phyloP scores from a whole-genome alignment of 2,329 filamentous ascomycete species.

The Diaporthe sp. region DNA sequence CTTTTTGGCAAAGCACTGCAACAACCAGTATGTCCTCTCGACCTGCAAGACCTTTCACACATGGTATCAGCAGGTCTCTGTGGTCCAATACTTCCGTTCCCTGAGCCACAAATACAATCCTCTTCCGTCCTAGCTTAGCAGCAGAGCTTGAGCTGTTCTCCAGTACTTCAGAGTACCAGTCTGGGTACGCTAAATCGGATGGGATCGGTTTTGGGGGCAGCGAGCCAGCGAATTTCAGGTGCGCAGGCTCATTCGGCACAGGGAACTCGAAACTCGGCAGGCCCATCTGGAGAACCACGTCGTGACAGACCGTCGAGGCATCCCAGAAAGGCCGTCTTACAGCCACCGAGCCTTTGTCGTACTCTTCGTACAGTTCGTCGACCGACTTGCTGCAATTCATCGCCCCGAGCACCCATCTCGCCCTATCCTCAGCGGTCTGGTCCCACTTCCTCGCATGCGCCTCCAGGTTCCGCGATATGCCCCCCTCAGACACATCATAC shows the following conservation, averaged over 20 bases:
- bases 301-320: conserved; percentile 29
- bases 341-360: neutral
- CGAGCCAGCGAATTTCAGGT: conserved; percentile 33
- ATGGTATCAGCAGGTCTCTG: conserved; percentile 59
- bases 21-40: conserved; percentile 56
- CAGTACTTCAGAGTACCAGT: conserved; percentile 61
- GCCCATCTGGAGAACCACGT: conserved; percentile 37
- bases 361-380: conserved; percentile 23
- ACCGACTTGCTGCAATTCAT: conserved; percentile 28
- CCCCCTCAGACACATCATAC: conserved; percentile 29
- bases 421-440: conserved; percentile 23
- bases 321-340: conserved; percentile 16
- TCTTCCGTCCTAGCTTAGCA: conserved; percentile 46
- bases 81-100: conserved; percentile 59
- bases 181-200: conserved; percentile 51
- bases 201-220: conserved; percentile 51
- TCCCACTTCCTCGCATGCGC: conserved; percentile 20
- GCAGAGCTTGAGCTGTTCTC: conserved; percentile 45
- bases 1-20: conserved; percentile 49
- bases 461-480: neutral
- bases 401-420: conserved; percentile 25
- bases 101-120: conserved; percentile 61
- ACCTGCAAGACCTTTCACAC: conserved; percentile 57
- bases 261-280: conserved; percentile 33
- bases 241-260: conserved; percentile 19